Base-by-base conservation (phyloP, 2,329 filamentous ascomycete species). In the Scolecobasidium constrictum region DNA sequence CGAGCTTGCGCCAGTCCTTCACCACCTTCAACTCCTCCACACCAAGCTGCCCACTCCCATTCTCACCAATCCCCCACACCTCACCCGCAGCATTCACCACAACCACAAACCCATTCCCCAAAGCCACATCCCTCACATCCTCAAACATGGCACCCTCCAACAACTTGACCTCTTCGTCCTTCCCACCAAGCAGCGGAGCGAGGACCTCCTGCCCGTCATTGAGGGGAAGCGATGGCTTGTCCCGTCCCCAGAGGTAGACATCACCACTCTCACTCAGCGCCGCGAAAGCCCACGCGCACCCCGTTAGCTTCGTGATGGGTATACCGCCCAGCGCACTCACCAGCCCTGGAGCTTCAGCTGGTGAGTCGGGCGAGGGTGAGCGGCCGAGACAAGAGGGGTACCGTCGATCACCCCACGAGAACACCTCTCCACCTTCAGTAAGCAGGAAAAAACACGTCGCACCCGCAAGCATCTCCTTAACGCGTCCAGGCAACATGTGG, bases 111-210 rank as follows among this genome's bases (percentile, higher is more conserved):
- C 31, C 22, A 15, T 35, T 16, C 2, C 47, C 47, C 4, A 48
- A 34, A 3, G 17, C 47, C 9, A 48, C 16, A 43, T 49, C 47
- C 2, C 68, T 22, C 5, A 44, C n/a, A 22, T 40, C 20, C 5
- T 40, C 19, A 18, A 21, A 35, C 9, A 18, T 20, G 11, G 9
- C 20, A 7, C 26, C 16, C 9, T 40, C 23, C 19, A 44, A 18
- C 18, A 44, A 22, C 13, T 12, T 41, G 5, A 44, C 35, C 11
- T 40, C 36, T 31, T 40, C 42, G 37, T 40, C 42, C 41, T 31
- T 16, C 18, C 12, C 16, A 9, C 13, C 28, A 12, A 39, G 37
- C 19, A 35, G 15, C 6, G 9, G 19, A 5, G 6, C 15, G 13
- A 35, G 13, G 23, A 18, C 19, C 7, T 12, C 9, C 9, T 28